These are phyloP conservation scores for Citropsis articulata DNA, from an alignment of 345 rosid genomes.

Conservation along the genomic window DNA sequence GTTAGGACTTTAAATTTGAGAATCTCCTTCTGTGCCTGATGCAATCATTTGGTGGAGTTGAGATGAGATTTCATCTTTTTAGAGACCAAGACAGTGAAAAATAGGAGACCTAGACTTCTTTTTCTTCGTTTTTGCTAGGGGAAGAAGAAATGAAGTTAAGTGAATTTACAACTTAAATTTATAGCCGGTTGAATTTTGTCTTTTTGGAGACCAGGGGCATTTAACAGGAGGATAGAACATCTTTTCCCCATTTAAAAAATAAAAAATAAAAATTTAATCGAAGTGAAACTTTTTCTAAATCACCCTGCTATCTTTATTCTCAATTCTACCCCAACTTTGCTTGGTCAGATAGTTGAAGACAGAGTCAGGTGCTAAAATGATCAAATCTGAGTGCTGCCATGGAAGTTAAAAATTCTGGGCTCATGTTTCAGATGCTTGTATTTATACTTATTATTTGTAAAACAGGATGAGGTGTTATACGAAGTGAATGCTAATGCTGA, in stretches of 20 bases:
- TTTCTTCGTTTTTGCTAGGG: not conserved
- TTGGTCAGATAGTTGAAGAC: not conserved
- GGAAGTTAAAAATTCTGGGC: not conserved
- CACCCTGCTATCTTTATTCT: not conserved
- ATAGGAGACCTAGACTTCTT: not conserved
- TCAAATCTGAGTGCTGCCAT: not conserved
- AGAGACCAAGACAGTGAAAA: not conserved
- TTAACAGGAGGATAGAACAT: not conserved
- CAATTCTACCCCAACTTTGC: not conserved
- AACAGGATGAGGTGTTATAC: conserved; percentile 76
- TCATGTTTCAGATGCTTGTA: not conserved
- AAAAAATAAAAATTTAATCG: not conserved
- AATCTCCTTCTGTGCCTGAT: not conserved
- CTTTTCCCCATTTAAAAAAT: not conserved
- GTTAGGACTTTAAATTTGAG: not conserved
- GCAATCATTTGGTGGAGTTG: not conserved
- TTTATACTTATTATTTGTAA: conserved; percentile 10
- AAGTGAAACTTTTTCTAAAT: not conserved
- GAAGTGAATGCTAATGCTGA: conserved; percentile 75
- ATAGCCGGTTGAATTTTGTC: not conserved
- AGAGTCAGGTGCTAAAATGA: not conserved
- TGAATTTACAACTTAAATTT: not conserved
- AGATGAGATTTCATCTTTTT: not conserved
- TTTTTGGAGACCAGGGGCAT: not conserved
- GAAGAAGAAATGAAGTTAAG: not conserved